These are phyloP conservation scores for Citrus hindsii DNA, from an alignment of 345 rosid species.

Conservation along the genomic window DNA sequence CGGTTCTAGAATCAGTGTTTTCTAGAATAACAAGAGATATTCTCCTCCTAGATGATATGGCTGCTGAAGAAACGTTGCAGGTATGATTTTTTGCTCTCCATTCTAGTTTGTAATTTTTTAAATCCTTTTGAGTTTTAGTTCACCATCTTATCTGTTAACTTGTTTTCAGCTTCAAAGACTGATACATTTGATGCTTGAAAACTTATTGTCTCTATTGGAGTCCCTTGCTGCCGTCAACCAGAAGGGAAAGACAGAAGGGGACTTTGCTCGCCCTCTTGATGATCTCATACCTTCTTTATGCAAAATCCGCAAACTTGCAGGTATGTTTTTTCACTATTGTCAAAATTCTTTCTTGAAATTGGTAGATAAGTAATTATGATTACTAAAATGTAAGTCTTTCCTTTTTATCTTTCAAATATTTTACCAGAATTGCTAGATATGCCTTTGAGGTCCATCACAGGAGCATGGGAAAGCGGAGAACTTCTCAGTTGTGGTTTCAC, in stretches of 20 bases:
- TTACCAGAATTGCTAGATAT: conserved; percentile 77
- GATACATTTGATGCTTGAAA: conserved; percentile 73
- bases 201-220: conserved; percentile 54
- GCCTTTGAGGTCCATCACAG: conserved; percentile 79
- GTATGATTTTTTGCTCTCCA: conserved; percentile 25
- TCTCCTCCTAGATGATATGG: conserved; percentile 89
- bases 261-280: conserved; percentile 35
- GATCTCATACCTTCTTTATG: conserved; percentile 69
- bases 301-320: conserved; percentile 85
- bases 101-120: conserved; percentile 1
- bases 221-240: conserved; percentile 41
- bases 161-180: conserved; percentile 77
- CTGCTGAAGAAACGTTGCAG: conserved; percentile 97
- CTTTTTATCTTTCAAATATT: conserved; percentile 2
- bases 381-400: neutral
- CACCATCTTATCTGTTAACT: conserved; percentile 6
- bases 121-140: neutral
- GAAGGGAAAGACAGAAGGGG: conserved; percentile 38
- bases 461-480: conserved; percentile 88
- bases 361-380: neutral
- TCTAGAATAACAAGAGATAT: conserved; percentile 70
- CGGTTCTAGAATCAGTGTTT: conserved; percentile 75
- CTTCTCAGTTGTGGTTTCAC: conserved; percentile 67
- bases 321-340: conserved; percentile 32
- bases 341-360: conserved; percentile 10